These are phyloP conservation scores for Phanerochaete sordida DNA, from an alignment of 768 basidiomycete genomes.

Conservation along the genomic window DNA sequence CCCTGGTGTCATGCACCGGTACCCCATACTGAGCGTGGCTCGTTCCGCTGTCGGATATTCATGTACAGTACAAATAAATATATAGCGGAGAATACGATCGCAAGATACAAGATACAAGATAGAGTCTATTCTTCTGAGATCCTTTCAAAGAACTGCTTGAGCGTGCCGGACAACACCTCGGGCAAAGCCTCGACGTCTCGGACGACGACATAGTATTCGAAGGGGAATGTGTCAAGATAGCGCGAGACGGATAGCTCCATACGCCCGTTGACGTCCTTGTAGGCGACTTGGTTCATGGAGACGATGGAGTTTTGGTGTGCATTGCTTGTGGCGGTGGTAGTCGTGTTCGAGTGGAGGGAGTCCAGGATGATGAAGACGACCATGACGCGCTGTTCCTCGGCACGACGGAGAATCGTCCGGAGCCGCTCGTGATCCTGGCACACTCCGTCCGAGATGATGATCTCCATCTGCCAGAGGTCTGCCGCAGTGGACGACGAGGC, in stretches of 20 bases:
- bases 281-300: constrained; percentile 88
- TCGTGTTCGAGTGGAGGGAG: constrained; percentile 58
- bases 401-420: constrained; percentile 73
- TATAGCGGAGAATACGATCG: neutral
- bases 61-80: neutral
- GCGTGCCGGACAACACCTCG: constrained; percentile 80
- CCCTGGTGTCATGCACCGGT: neutral
- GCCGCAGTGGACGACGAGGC: constrained; percentile 60
- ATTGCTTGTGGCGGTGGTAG: constrained; percentile 23
- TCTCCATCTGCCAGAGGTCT: constrained; percentile 95
- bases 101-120: constrained; percentile 7
- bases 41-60: constrained; percentile 22
- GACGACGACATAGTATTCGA: constrained; percentile 95
- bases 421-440: constrained; percentile 93
- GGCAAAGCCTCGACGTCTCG: constrained; percentile 89
- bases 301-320: constrained; percentile 71
- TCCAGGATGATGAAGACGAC: constrained; percentile 96
- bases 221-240: constrained; percentile 95
- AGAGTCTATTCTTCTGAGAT: constrained; percentile 59
- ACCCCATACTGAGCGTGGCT: constrained; percentile 11
- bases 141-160: constrained; percentile 90
- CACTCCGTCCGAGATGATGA: constrained; percentile 99
- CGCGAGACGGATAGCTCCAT: constrained; percentile 87
- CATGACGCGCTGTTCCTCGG: constrained; percentile 88
- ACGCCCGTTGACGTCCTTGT: constrained; percentile 72